Base-by-base conservation (phyloP, 257 asterid species). In the Lycium ferocissimum region DNA sequence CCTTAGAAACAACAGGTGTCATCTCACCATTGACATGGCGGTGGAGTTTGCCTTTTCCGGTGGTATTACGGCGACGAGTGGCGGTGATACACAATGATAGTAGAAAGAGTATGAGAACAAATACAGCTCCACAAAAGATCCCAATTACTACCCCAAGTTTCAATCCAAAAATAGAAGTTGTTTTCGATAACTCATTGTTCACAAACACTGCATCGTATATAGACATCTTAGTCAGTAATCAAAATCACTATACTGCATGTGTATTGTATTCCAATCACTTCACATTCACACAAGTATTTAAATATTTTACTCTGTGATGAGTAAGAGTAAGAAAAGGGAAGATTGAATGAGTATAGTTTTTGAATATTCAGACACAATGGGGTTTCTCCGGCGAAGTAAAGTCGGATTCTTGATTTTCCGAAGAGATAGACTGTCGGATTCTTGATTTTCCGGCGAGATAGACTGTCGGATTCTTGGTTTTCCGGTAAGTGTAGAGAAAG, bases 71-170 rank as follows among this genome's bases (percentile, higher is more conserved):
- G 88, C 94, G 91, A 90, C 99, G 99, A 83, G 81, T 90, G 83
- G 97, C 94, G 84, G 97, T 91, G 89, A 94, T 83, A 89, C 99
- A 96, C 4, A 96, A 91, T 14, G 98, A 96, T 3, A 93, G n/a
- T 4, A 94, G 89, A 79, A 96, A 92, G 15, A 96, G 89, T 37
- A 94, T 89, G 18, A 96, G 91, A 71, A 94, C 98, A 85, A 96
- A 92, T 63, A 93, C 94, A 12, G 87, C 98, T 82, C 99, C 99
- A 17, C 92, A 92, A 72, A 93, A 88, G 82, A 96, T 91, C 79
- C 99, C 99, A 71, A 96, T 94, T 59, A 96, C 97, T 63, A 91
- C 96, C 98, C 98, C 92, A 33, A 96, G 91, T 56, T 88, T 93
- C 82, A 96, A 88, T 59, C 98, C 98, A 43, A 94, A 96, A 79